Evolutionary conservation across 768 basidiomycete species (phyloP).

Genomic region (Suillus luteus): DNA sequence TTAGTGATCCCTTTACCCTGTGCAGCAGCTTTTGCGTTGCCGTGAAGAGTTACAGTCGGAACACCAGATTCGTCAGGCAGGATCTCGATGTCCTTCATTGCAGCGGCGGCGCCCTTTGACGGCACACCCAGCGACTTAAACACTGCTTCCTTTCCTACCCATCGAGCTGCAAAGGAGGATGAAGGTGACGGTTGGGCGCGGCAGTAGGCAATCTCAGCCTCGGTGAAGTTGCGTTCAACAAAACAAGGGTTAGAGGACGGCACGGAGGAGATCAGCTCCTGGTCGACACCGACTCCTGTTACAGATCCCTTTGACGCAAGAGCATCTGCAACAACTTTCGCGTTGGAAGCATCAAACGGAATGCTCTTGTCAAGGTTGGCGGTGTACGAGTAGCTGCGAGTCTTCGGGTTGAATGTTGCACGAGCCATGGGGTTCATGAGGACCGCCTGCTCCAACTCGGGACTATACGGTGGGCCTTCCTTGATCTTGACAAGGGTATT

Average conservation of each 20-base stretch:
- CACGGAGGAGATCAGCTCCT: conserved; percentile 91
- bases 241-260: conserved; percentile 89
- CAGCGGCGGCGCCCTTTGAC: conserved; percentile 89
- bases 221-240: conserved; percentile 90
- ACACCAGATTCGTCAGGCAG: conserved; percentile 76
- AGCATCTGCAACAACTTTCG: conserved; percentile 56
- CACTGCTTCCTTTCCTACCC: conserved; percentile 96
- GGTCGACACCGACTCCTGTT: conserved; percentile 86
- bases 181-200: conserved; percentile 78
- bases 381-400: conserved; percentile 81
- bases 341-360: conserved; percentile 66
- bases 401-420: conserved; percentile 79
- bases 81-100: conserved; percentile 98
- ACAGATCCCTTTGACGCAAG: conserved; percentile 42
- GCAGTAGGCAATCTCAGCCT: conserved; percentile 86
- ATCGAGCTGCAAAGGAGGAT: conserved; percentile 94
- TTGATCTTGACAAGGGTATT: conserved; percentile 95
- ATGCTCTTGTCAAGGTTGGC: conserved; percentile 56
- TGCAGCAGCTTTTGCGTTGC: conserved; percentile 78
- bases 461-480: conserved; percentile 85
- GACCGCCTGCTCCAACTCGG: conserved; percentile 84
- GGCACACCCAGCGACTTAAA: conserved; percentile 94
- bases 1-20: conserved; percentile 68
- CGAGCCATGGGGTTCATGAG: conserved; percentile 92
- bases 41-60: conserved; percentile 75